phyloP scores from a whole-genome alignment of 2,329 filamentous ascomycete genomes.

The Colletotrichum destructivum region DNA sequence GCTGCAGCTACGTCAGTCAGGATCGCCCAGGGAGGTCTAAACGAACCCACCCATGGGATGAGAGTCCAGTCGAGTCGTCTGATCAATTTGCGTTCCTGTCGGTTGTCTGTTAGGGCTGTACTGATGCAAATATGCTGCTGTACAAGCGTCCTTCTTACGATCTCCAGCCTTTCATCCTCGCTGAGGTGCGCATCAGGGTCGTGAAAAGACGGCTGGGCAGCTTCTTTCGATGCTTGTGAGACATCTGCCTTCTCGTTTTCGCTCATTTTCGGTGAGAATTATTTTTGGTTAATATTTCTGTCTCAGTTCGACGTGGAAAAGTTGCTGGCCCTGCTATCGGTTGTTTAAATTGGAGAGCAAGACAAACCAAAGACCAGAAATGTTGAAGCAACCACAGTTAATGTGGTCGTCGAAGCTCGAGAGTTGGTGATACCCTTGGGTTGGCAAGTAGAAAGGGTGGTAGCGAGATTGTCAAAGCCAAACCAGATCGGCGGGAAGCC shows the following conservation, averaged over 20 bases:
- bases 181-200: constrained; percentile 14
- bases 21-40: no score
- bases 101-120: neutral
- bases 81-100: constrained; percentile 15
- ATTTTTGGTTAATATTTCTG: no score
- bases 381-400: neutral
- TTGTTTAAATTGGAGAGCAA: no score
- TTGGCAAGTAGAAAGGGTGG: neutral
- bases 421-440: neutral
- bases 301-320: no score
- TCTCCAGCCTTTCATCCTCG: neutral
- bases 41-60: constrained; percentile 23
- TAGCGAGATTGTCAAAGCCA: neutral
- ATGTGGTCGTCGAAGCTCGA: no score
- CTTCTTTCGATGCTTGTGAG: neutral
- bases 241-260: neutral
- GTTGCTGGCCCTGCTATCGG: neutral
- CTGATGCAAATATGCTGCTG: neutral
- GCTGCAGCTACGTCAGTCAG: constrained; percentile 6
- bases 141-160: neutral
- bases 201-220: neutral
- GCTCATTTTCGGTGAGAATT: neutral
- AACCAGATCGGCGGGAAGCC: constrained; percentile 6
- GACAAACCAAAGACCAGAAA: no score
- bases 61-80: constrained; percentile 20